Evolutionary conservation across 805 yeast species (phyloP).

Genomic region (Barnettozyma salicaria): DNA sequence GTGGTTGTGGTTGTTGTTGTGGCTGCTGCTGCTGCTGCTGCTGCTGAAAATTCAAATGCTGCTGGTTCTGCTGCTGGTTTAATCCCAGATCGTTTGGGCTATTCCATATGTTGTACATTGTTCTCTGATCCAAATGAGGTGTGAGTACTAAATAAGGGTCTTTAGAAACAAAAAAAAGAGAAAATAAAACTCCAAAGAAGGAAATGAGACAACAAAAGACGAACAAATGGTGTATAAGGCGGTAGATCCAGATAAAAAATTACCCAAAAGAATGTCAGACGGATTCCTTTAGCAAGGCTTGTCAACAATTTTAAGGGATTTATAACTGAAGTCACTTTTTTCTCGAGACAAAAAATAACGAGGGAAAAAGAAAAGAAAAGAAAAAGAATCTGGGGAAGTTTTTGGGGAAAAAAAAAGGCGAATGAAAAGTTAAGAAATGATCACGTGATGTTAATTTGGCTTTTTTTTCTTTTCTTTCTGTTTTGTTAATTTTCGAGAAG

Average conservation of each 20-base stretch:
- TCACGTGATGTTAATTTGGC: background rate
- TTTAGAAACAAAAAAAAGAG: too few relatives aligned
- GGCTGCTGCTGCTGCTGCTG: constrained; percentile 2
- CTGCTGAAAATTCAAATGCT: constrained; percentile 3
- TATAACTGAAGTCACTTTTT: background rate
- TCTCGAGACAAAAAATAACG: background rate
- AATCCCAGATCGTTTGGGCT: background rate
- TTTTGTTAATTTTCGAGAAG: background rate
- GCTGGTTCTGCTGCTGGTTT: constrained; percentile 12
- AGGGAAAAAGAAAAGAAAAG: constrained; percentile 2
- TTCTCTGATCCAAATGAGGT: background rate
- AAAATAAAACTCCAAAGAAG: background rate
- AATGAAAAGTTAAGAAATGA: background rate
- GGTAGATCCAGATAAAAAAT: too few relatives aligned
- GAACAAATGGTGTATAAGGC: too few relatives aligned
- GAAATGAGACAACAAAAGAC: too few relatives aligned
- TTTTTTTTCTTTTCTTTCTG: background rate
- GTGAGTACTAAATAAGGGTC: background rate
- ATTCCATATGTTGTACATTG: constrained; percentile 15
- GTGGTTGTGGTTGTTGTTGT: constrained; percentile 1
- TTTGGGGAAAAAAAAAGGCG: background rate
- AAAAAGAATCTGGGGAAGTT: constrained; percentile 7
- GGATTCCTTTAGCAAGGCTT: too few relatives aligned
- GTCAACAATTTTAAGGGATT: too few relatives aligned
- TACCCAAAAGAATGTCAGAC: too few relatives aligned